Conservation (phyloP, 208 protist species). For the Acanthamoeba castellanii region DNA sequence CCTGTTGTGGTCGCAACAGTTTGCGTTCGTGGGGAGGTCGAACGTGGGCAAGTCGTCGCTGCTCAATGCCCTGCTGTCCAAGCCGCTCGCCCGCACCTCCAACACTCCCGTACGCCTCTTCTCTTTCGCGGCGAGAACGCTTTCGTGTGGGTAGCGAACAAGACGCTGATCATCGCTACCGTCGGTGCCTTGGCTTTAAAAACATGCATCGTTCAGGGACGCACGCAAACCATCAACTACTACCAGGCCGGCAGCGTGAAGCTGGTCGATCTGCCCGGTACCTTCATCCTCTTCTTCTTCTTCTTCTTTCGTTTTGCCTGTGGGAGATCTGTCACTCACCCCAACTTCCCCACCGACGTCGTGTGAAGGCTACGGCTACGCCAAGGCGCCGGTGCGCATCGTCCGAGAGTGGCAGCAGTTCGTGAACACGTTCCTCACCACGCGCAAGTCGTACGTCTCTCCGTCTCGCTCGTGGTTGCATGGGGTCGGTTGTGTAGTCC, state of each 20-base stretch:
- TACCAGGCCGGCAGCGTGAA: conserved; percentile 25
- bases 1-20: background rate
- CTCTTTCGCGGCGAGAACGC: background rate
- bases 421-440: background rate
- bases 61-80: conserved; percentile 35
- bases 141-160: background rate
- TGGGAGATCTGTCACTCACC: background rate
- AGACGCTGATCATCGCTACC: background rate
- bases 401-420: conserved; percentile 55
- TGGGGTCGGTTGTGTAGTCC: background rate
- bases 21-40: conserved; percentile 63
- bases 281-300: background rate
- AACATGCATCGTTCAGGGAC: background rate
- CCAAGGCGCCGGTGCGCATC: conserved; percentile 4
- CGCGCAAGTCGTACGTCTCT: conserved; percentile 13
- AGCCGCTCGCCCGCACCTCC: conserved; percentile 60
- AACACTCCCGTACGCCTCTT: conserved; percentile 25
- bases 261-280: conserved; percentile 63
- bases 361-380: conserved; percentile 60
- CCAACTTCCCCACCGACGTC: background rate
- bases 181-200: too few species aligned
- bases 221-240: conserved; percentile 75
- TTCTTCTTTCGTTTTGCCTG: background rate
- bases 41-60: conserved; percentile 72
- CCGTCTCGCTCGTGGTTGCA: background rate